Base-by-base conservation (phyloP, 345 rosid genomes). In the Dipteronia sinensis region DNA sequence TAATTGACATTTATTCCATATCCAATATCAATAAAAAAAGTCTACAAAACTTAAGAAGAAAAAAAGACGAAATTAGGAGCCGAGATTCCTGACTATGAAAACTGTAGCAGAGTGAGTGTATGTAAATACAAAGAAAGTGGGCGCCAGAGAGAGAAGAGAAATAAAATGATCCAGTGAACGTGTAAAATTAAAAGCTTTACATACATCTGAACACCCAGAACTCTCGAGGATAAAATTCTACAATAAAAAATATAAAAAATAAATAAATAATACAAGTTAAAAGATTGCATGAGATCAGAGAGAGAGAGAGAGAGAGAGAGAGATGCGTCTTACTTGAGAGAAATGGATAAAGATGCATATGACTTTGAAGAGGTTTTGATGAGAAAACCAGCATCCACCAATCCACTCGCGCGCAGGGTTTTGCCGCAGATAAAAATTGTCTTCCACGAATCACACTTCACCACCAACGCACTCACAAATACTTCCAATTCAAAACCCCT, bases 301-400 rank as follows among this genome's bases (percentile, higher is more conserved):
- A 42, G 72, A 27, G 1, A 0, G 27, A 27, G 78, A 67, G 67
- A 78, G 31, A 79, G 76, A 19, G 31, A 42, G 61, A 65, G 23
- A 38, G 61, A 73, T 16, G 25, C 34, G 78, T 78, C 82, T 78
- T 44, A 53, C 46, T 46, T 64, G 73, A 77, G 79, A 71, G 76
- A 66, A 69, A 59, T 77, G 80, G 87, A 84, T 84, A 84, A 81
- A 84, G 85, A 87, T 53, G 84, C 84, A 84, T 68, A 69, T 17
- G 69, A 64, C 72, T 65, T 42, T 51, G 25, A 64, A 9, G 73
- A 40, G 47, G 58, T 62, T 78, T 82, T 82, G 80, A 73, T 62
- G 81, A 65, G 74, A 67, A 65, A 73, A 64, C 76, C 80, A 75
- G 76, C 42, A 75, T 73, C 86, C 77, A 75, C 88, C 90, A 87